Conservation (phyloP, 2,329 filamentous ascomycete genomes). For the Aulographum hederae region DNA sequence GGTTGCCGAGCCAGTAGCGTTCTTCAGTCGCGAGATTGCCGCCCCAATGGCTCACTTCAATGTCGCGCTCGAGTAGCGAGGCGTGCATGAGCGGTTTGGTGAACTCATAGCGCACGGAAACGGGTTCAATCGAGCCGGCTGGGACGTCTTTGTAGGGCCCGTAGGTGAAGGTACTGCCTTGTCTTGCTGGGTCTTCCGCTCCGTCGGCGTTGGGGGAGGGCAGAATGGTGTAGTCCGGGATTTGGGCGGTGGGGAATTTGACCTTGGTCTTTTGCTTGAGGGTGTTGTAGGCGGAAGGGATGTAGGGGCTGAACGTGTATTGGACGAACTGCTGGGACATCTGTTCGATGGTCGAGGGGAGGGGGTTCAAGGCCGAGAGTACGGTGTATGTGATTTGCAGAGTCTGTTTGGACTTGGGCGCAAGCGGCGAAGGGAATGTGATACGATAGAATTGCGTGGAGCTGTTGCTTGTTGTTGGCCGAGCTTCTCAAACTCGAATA, state of each 20-base stretch:
- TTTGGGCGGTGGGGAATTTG: conserved; percentile 61
- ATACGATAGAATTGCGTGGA: conserved; percentile 61
- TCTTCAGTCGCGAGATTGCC: conserved; percentile 93
- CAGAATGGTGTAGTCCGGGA: conserved; percentile 73
- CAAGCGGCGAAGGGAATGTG: conserved; percentile 56
- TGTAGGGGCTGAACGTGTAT: conserved; percentile 74
- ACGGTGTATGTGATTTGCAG: conserved; percentile 73
- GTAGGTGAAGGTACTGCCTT: conserved; percentile 74
- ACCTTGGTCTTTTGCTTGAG: conserved; percentile 93
- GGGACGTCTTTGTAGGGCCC: conserved; percentile 71
- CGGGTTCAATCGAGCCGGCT: conserved; percentile 55
- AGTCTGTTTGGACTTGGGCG: conserved; percentile 62
- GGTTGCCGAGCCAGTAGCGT: conserved; percentile 73
- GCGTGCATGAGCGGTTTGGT: conserved; percentile 78
- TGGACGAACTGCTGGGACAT: conserved; percentile 70
- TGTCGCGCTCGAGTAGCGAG: conserved; percentile 63
- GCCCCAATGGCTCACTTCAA: conserved; percentile 96
- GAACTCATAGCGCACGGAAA: conserved; percentile 81
- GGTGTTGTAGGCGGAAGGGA: conserved; percentile 66
- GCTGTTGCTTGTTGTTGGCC: conserved; percentile 9
- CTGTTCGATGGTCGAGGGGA: conserved; percentile 71
- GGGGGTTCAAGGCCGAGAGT: conserved; percentile 59
- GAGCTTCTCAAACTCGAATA: not conserved
- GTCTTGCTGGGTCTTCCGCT: conserved; percentile 48
- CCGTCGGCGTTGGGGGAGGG: conserved; percentile 38